Conservation (phyloP, 768 basidiomycete species). For the Cystofilobasidium ferigula region DNA sequence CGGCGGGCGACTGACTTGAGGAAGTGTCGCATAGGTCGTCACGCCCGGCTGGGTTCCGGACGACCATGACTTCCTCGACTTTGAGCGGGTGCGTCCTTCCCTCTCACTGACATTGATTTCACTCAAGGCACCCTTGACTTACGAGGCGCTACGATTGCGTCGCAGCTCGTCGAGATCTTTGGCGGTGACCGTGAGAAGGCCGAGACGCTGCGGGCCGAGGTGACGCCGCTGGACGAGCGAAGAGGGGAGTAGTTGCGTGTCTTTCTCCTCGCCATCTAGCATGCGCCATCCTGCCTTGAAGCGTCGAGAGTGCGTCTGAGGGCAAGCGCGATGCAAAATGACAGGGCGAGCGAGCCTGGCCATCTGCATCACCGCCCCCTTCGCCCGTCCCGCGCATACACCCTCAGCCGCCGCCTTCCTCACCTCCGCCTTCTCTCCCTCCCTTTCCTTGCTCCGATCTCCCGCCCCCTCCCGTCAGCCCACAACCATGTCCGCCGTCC, state of each 20-base stretch:
- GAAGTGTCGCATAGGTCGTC: neutral
- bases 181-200: conserved; percentile 10
- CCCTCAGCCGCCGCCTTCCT: too few relatives aligned
- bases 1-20: neutral
- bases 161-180: conserved; percentile 11
- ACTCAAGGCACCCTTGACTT: neutral
- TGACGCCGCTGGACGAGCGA: conserved; percentile 11
- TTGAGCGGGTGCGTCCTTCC: neutral
- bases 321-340: too few relatives aligned
- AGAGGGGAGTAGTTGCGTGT: neutral
- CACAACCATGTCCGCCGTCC: conserved; percentile 1
- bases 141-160: neutral
- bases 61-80: conserved; percentile 10
- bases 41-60: conserved; percentile 14
- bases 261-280: too few relatives aligned
- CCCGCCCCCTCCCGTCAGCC: too few relatives aligned
- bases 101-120: neutral
- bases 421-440: too few relatives aligned
- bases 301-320: too few relatives aligned
- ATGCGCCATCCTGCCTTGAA: too few relatives aligned
- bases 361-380: too few relatives aligned
- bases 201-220: neutral
- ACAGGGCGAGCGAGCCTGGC: too few relatives aligned
- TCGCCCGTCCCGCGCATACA: too few relatives aligned
- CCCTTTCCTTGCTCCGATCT: too few relatives aligned